Percentiles rank a stretch among this genome's conserved stretches.
phyloP scores from a whole-genome alignment of 2,329 filamentous ascomycete genomes.

The Esteya vermicola region DNA sequence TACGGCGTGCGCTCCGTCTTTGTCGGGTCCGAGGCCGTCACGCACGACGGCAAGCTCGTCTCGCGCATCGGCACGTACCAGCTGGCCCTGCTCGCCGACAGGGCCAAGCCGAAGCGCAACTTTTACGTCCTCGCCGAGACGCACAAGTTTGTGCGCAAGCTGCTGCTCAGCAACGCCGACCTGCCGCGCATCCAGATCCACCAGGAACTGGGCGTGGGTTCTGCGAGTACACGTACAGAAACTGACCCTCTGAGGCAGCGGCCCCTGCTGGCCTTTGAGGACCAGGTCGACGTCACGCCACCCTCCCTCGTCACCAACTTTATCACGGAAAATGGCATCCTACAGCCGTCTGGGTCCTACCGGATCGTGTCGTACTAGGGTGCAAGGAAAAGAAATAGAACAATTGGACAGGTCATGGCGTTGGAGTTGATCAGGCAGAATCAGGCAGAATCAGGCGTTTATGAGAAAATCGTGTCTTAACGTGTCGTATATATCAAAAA shows the following conservation, averaged over 20 bases:
- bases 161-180: constrained; percentile 69
- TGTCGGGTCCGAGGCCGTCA: constrained; percentile 69
- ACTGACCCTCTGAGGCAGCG: constrained; percentile 10
- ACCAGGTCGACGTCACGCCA: constrained; percentile 60
- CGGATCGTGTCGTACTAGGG: constrained; percentile 8
- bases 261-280: constrained; percentile 24
- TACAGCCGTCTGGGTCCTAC: constrained; percentile 8
- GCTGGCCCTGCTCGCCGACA: constrained; percentile 67
- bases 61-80: constrained; percentile 77
- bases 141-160: constrained; percentile 89
- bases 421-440: too few species aligned
- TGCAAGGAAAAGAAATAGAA: constrained; percentile 16
- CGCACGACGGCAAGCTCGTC: constrained; percentile 87
- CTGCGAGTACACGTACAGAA: constrained; percentile 12
- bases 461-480: too few species aligned
- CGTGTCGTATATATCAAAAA: too few species aligned
- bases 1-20: constrained; percentile 55
- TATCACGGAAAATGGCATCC: constrained; percentile 61
- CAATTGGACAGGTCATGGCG: too few species aligned
- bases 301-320: constrained; percentile 57
- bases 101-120: constrained; percentile 32
- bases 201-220: too few species aligned
- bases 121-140: constrained; percentile 91
- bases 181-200: constrained; percentile 48
- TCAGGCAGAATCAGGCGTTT: not conserved